phyloP scores from a whole-genome alignment of 257 asterid genomes.

The Gynochthodes officinalis region DNA sequence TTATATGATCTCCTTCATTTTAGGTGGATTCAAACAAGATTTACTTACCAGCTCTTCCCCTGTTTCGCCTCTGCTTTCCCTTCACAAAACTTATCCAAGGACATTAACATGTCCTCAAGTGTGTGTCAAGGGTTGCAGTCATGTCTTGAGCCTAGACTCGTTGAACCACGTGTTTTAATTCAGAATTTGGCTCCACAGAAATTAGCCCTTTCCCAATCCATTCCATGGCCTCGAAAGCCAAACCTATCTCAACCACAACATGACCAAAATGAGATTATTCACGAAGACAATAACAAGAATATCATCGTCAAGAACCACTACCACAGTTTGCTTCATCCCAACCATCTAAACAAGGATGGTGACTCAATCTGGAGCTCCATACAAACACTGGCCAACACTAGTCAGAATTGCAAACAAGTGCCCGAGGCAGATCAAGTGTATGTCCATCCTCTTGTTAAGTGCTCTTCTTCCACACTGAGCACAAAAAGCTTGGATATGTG shows the following conservation, averaged over 20 bases:
- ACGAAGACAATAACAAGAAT: background rate
- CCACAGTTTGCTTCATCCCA: background rate
- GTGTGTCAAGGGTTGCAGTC: slow-evolving; percentile 37
- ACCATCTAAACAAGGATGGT: slow-evolving; percentile 3
- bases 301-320: background rate
- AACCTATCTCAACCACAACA: slow-evolving; percentile 4
- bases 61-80: slow-evolving; percentile 19
- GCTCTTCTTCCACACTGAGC: slow-evolving; percentile 36
- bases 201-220: slow-evolving; percentile 22
- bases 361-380: slow-evolving; percentile 34
- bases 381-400: slow-evolving; percentile 18
- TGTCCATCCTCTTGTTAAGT: slow-evolving; percentile 49
- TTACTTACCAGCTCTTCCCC: slow-evolving; percentile 20
- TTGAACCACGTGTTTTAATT: slow-evolving; percentile 29
- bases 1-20: background rate
- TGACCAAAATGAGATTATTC: slow-evolving; percentile 13
- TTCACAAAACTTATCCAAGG: background rate
- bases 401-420: background rate
- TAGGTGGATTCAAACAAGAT: background rate
- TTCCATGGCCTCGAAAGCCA: slow-evolving; percentile 28
- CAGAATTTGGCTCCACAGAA: slow-evolving; percentile 41
- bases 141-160: slow-evolving; percentile 35
- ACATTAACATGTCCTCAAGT: slow-evolving; percentile 38
- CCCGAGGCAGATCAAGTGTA: slow-evolving; percentile 26
- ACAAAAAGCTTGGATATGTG: slow-evolving; percentile 71